Conservation (phyloP, 345 rosid species). For the Excoecaria cochinchinensis region DNA sequence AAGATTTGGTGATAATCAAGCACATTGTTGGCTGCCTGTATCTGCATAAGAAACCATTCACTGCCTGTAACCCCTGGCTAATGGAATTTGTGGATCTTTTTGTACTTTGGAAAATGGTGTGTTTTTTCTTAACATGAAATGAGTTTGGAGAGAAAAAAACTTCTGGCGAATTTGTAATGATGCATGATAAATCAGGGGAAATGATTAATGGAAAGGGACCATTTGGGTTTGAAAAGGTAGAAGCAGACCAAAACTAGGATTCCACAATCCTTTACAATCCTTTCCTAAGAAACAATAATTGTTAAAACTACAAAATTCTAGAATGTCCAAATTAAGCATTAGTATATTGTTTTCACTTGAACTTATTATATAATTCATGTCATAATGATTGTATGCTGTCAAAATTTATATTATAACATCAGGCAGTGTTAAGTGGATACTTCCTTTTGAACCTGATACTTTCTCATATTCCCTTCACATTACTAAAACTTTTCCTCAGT, state of each 20-base stretch:
- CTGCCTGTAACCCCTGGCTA: not conserved
- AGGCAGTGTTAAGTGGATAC: not conserved
- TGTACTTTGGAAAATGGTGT: not conserved
- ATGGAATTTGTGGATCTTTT: not conserved
- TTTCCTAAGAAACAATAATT: not conserved
- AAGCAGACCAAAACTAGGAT: not conserved
- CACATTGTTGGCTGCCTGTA: not conserved
- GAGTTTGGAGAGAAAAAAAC: not conserved
- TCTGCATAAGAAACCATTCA: not conserved
- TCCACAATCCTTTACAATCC: not conserved
- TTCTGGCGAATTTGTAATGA: not conserved
- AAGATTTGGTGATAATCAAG: not conserved
- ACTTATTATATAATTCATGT: no score
- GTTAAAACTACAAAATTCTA: not conserved
- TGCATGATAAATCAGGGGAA: not conserved
- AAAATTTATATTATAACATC: not conserved
- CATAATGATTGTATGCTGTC: not conserved
- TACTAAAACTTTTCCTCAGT: constrained; percentile 34
- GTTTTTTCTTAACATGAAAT: not conserved
- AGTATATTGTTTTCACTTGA: not conserved
- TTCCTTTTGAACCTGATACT: constrained; percentile 6
- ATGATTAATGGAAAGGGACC: not conserved
- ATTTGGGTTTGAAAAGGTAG: not conserved
- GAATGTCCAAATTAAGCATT: not conserved
- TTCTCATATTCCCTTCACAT: not conserved